A percentile compares a stretch with the other conserved stretches of the same genome.
Evolutionary conservation across 805 yeast genomes (phyloP).

Genomic region (Yarrowia sp.): DNA sequence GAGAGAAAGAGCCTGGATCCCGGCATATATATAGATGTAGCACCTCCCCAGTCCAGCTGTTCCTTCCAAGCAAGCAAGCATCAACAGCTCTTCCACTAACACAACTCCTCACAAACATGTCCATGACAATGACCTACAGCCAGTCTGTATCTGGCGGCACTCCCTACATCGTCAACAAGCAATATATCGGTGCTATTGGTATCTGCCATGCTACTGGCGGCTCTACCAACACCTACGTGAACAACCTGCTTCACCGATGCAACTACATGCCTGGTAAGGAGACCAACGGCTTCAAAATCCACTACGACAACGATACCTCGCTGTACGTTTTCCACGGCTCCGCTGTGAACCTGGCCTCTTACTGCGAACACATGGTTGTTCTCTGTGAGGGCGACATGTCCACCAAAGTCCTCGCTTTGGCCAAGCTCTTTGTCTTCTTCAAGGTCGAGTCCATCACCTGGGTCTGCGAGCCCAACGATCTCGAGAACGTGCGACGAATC

Average conservation of each 20-base stretch:
- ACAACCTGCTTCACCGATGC: constrained; percentile 33
- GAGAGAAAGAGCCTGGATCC: background rate
- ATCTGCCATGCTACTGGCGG: constrained; percentile 35
- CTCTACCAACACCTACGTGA: constrained; percentile 22
- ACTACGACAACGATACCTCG: constrained; percentile 33
- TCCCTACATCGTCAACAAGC: constrained; percentile 35
- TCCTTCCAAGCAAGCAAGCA: background rate
- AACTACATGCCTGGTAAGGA: constrained; percentile 31
- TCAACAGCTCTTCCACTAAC: background rate
- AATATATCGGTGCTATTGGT: constrained; percentile 17
- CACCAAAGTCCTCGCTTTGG: constrained; percentile 16
- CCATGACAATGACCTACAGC: constrained; percentile 37
- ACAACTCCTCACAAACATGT: background rate
- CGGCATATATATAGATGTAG: background rate
- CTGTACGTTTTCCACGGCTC: constrained; percentile 35
- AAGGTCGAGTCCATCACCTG: constrained; percentile 37
- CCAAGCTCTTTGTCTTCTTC: constrained; percentile 32
- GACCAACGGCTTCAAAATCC: constrained; percentile 29
- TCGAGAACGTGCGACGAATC: constrained; percentile 7
- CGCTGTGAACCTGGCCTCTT: constrained; percentile 27
- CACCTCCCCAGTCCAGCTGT: background rate
- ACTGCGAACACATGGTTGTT: constrained; percentile 34
- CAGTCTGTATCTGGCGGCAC: constrained; percentile 31
- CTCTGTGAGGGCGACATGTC: constrained; percentile 30
- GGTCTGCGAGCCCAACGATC: constrained; percentile 24